Percentiles rank a stretch among this genome's conserved stretches.
Conservation (phyloP, 176 grass and related monocot species). For the Aegilops bicornis region DNA sequence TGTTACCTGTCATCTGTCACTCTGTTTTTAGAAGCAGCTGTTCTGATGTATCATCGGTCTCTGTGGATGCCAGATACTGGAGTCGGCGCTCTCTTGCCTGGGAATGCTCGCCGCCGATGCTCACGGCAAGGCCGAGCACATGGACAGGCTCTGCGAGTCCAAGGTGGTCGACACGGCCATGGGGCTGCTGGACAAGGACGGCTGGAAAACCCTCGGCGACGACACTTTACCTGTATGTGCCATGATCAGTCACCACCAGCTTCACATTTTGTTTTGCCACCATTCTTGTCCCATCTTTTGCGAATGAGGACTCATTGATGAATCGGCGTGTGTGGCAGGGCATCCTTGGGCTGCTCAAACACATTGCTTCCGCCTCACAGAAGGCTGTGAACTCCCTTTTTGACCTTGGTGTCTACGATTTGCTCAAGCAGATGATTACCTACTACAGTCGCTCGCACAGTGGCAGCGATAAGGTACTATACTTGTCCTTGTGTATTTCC, state of each 20-base stretch:
- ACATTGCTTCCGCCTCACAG: conserved; percentile 35
- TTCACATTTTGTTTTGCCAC: not conserved
- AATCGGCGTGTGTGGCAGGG: conserved; percentile 29
- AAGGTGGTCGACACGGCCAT: conserved; percentile 30
- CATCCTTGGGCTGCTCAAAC: conserved; percentile 46
- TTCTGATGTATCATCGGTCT: not conserved
- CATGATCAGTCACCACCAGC: not conserved
- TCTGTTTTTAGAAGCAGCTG: not conserved
- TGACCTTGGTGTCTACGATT: conserved; percentile 38
- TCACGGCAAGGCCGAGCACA: conserved; percentile 17
- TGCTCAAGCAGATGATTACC: conserved; percentile 43
- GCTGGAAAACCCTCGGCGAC: conserved; percentile 38
- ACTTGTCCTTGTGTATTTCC: not conserved
- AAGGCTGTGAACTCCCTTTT: conserved; percentile 53
- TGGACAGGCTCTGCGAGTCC: conserved; percentile 43
- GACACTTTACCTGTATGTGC: conserved; percentile 41
- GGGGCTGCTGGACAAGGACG: conserved; percentile 38
- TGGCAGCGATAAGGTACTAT: conserved; percentile 29
- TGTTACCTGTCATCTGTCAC: not conserved
- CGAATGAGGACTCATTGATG: not conserved
- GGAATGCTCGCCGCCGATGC: conserved; percentile 15
- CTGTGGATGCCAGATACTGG: conserved; percentile 34
- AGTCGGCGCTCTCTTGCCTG: conserved; percentile 39
- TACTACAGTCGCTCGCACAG: conserved; percentile 18
- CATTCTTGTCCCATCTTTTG: not conserved